A percentile compares a stretch with the other conserved stretches of the same genome.
phyloP scores from a whole-genome alignment of 2,329 filamentous ascomycete species.

The Ascomycota sp. region DNA sequence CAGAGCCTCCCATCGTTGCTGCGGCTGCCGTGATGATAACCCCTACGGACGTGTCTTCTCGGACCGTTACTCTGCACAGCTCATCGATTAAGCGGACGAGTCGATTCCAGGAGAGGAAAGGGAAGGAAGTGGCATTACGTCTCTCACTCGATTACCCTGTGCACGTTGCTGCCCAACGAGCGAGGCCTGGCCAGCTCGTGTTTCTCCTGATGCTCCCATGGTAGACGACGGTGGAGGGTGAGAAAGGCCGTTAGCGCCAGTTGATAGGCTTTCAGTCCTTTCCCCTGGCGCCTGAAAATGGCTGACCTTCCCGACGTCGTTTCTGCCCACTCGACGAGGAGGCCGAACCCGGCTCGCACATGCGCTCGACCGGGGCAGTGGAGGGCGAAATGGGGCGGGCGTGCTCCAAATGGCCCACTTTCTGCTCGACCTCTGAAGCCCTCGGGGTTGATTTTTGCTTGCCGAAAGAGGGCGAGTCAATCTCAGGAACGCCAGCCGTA shows the following conservation, averaged over 20 bases:
- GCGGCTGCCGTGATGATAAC: background rate
- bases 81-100: background rate
- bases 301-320: background rate
- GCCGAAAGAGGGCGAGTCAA: background rate
- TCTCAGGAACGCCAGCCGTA: background rate
- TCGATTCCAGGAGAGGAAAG: background rate
- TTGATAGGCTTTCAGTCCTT: background rate
- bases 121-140: background rate
- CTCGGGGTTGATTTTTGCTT: too few species aligned
- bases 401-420: background rate
- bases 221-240: background rate
- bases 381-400: too few species aligned
- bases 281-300: background rate
- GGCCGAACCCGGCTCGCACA: background rate
- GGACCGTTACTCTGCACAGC: background rate
- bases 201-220: background rate
- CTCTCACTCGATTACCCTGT: too few species aligned
- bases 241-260: background rate
- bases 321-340: background rate
- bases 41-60: background rate
- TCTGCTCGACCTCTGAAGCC: too few species aligned
- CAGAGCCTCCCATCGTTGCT: slow-evolving; percentile 3
- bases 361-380: background rate
- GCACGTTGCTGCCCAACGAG: slow-evolving; percentile 17
- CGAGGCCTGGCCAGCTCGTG: slow-evolving; percentile 8